These are phyloP conservation scores for Paramecium sonneborni DNA, from an alignment of 73 alveolate species.

Conservation along the genomic window DNA sequence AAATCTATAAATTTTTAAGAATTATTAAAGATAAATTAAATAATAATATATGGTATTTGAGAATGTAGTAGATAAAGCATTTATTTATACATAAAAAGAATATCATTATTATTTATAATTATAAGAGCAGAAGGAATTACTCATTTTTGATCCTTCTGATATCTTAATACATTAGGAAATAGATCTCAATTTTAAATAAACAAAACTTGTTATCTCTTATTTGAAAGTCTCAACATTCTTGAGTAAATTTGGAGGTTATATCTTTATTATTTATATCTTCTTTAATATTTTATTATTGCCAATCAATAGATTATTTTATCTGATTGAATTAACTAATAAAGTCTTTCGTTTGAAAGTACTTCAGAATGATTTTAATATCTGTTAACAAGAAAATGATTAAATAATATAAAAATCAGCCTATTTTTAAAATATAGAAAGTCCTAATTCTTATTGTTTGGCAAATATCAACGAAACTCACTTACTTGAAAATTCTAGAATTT, in stretches of 20 bases:
- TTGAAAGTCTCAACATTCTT: background rate
- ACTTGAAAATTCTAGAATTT: background rate
- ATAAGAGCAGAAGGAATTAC: background rate
- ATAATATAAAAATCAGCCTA: background rate
- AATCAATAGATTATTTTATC: background rate
- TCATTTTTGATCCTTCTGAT: background rate
- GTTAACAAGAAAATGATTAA: background rate
- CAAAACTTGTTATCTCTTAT: background rate
- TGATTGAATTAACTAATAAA: background rate
- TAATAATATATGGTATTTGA: background rate
- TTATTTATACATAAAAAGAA: background rate
- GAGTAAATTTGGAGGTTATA: background rate
- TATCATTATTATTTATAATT: background rate
- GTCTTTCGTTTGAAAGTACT: background rate
- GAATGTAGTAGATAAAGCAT: background rate
- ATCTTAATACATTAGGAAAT: background rate
- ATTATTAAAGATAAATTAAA: background rate
- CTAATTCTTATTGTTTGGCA: background rate
- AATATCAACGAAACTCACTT: background rate
- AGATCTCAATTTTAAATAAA: background rate
- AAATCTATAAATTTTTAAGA: background rate
- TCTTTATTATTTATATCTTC: background rate
- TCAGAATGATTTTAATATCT: background rate
- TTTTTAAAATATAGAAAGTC: background rate
- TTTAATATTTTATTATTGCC: background rate